Evolutionary conservation across 805 yeast genomes (phyloP).

Genomic region (Schwanniomyces polymorphus): DNA sequence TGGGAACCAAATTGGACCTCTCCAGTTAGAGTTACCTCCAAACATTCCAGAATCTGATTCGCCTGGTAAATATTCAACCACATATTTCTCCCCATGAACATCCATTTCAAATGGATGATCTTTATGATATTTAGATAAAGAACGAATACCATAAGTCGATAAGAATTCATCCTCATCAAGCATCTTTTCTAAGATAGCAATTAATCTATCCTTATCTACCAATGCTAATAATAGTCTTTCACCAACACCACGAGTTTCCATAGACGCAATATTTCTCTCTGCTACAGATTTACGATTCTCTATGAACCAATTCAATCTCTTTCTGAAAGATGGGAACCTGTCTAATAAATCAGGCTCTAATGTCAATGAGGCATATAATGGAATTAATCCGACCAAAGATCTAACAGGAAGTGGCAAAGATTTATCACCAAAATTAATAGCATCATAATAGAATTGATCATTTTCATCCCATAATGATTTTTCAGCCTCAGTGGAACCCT

Average conservation of each 20-base stretch:
- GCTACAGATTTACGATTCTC: constrained; percentile 68
- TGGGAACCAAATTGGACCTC: constrained; percentile 98
- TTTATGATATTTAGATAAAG: constrained; percentile 83
- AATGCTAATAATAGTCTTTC: constrained; percentile 77
- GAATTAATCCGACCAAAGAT: constrained; percentile 88
- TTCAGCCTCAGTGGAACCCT: constrained; percentile 44
- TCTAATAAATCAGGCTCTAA: constrained; percentile 80
- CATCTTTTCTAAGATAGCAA: constrained; percentile 74
- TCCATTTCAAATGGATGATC: constrained; percentile 82
- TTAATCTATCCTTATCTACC: constrained; percentile 77
- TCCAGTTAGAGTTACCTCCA: constrained; percentile 97
- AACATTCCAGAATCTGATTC: constrained; percentile 91
- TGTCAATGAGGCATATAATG: constrained; percentile 85
- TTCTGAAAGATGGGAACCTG: constrained; percentile 77
- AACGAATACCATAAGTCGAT: constrained; percentile 82
- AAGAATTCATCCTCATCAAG: constrained; percentile 85
- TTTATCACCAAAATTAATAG: constrained; percentile 81
- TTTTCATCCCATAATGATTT: constrained; percentile 86
- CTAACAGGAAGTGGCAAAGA: constrained; percentile 77
- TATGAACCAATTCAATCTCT: constrained; percentile 81
- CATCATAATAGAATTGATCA: constrained; percentile 87
- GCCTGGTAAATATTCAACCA: constrained; percentile 77
- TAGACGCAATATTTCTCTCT: constrained; percentile 81
- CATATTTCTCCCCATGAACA: constrained; percentile 71
- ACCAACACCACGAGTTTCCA: constrained; percentile 78